A percentile compares a stretch with the other conserved stretches of the same genome.
phyloP scores from a whole-genome alignment of 179 eudicot species.

The Silene vulgaris region DNA sequence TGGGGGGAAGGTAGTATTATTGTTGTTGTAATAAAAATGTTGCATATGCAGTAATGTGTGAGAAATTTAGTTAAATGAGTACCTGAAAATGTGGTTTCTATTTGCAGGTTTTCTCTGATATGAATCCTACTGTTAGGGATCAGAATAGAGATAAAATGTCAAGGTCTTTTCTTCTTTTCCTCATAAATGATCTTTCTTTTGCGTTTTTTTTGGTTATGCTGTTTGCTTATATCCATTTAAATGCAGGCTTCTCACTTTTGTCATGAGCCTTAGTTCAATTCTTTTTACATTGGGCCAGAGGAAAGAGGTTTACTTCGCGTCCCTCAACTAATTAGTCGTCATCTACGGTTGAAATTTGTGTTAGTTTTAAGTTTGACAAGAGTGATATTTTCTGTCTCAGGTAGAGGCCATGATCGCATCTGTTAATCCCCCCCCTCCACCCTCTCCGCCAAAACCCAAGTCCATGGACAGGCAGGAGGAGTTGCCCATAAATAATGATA shows the following conservation, averaged over 20 bases:
- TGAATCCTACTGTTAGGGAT: conserved; percentile 49
- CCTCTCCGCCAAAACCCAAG: conserved; percentile 30
- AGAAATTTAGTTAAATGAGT: neutral
- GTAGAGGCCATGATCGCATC: conserved; percentile 46
- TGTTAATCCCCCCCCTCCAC: conserved; percentile 28
- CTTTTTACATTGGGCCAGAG: conserved; percentile 57
- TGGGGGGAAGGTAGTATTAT: neutral
- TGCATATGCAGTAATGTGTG: neutral
- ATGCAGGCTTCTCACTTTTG: conserved; percentile 60
- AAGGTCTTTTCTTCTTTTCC: conserved; percentile 42
- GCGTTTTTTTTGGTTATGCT: neutral
- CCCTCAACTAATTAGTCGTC: neutral
- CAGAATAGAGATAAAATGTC: conserved; percentile 45
- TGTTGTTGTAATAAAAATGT: neutral
- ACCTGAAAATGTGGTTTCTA: conserved; percentile 9
- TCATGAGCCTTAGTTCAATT: conserved; percentile 42
- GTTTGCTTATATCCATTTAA: conserved; percentile 19
- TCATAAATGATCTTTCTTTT: conserved; percentile 3
- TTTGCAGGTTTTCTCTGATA: conserved; percentile 59
- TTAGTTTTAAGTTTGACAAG: conserved; percentile 16
- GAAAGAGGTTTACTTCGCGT: conserved; percentile 56
- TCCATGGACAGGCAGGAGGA: conserved; percentile 38
- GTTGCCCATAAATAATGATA: conserved; percentile 28
- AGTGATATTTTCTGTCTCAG: conserved; percentile 33
- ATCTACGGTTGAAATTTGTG: neutral